Base-by-base conservation (phyloP, 1,284 basidiomycete species). In the Cutaneotrichosporon curvatum region DNA sequence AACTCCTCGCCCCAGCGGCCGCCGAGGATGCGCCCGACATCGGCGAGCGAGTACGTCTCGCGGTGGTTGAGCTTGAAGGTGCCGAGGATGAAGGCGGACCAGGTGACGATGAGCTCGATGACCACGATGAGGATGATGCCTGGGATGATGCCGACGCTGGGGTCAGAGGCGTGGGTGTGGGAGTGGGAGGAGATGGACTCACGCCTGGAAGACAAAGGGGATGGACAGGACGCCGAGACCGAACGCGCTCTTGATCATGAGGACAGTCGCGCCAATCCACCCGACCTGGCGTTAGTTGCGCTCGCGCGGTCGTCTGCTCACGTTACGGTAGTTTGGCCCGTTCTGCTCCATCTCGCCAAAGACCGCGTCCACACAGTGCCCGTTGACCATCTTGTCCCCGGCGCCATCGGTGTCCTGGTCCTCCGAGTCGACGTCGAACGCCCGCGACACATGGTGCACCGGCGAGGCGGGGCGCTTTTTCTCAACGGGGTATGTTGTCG, bases 191-290 rank as follows among this genome's bases (percentile, higher is more conserved):
- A 12, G n/a, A n/a, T n/a, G n/a, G n/a, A 28, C 25, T 28, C 25
- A 28, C 25, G 75, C 74, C 18, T 77, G 76, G 55, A 80, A 74
- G 2, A 78, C 72, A 42, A 75, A 77, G 0, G 79, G 79, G 5
- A 80, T 69, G 14, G 78, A 78, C 15, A 80, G 63, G 71, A 80
- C 78, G 14, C 79, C 79, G 60, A 79, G 78, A 56, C 76, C 78
- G 40, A 81, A 77, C 23, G 79, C 79, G 53, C 78, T 76, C 37
- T 78, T 77, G 48, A 79, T 79, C 78, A 81, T 80, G 32, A 80
- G 63, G 37, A 79, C 58, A 20, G 70, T 67, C 1, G 58, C 50
- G 34, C 51, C 52, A 12, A 50, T 32, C 41, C 47, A 48, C 1
- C 52, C 52, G 25, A 54, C 45, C 50, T 51, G 42, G 18, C 0